Evolutionary conservation across 2,329 filamentous ascomycete species (phyloP).

Genomic region (Penicillium sp.): DNA sequence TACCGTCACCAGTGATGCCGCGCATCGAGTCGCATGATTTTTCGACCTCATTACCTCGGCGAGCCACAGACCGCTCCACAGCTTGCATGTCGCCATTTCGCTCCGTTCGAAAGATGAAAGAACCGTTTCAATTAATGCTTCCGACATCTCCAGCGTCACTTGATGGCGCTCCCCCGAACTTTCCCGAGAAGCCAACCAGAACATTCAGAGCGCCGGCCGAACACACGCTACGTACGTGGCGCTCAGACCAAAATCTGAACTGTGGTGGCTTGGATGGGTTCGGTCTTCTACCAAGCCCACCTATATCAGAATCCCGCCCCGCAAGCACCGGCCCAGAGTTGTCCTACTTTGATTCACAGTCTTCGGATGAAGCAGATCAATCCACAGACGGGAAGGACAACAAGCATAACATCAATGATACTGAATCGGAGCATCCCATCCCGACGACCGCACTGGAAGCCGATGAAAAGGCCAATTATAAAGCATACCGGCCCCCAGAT

Average conservation of each 20-base stretch:
- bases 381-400: not conserved
- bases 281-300: slow-evolving; percentile 39
- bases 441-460: not conserved
- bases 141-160: slow-evolving; percentile 34
- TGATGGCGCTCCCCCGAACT: slow-evolving; percentile 24
- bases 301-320: slow-evolving; percentile 35
- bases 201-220: slow-evolving; percentile 22
- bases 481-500: slow-evolving; percentile 18
- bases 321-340: slow-evolving; percentile 29
- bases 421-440: not conserved
- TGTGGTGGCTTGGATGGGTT: slow-evolving; percentile 33
- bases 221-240: slow-evolving; percentile 35
- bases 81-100: slow-evolving; percentile 39
- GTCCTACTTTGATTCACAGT: slow-evolving; percentile 28
- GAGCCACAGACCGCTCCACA: slow-evolving; percentile 27
- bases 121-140: slow-evolving; percentile 40
- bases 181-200: slow-evolving; percentile 21
- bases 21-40: slow-evolving; percentile 33
- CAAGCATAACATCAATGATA: too few species aligned
- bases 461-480: slow-evolving; percentile 13
- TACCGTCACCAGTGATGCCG: slow-evolving; percentile 30
- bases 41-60: slow-evolving; percentile 25
- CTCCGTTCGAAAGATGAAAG: slow-evolving; percentile 42
- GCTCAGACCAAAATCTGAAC: slow-evolving; percentile 38
- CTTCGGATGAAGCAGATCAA: not conserved